phyloP scores from a whole-genome alignment of 164 flowering plant genomes.

The Vitis rotundifolia region DNA sequence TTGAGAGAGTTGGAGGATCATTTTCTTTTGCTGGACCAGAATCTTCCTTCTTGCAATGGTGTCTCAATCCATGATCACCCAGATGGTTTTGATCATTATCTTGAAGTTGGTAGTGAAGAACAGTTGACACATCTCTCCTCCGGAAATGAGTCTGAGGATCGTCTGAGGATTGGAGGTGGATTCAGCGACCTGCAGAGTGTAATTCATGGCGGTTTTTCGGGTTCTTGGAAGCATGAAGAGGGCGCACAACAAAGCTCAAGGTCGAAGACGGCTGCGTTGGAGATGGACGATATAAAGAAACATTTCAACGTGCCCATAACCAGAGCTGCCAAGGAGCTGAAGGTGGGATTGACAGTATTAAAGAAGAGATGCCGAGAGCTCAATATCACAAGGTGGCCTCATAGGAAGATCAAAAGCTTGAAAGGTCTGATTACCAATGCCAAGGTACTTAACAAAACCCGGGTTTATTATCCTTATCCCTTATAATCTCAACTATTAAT shows the following conservation, averaged over 20 bases:
- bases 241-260: not conserved
- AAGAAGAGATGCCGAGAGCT: slow-evolving; percentile 68
- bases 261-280: slow-evolving; percentile 27
- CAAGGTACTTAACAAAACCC: slow-evolving; percentile 35
- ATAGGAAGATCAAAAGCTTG: slow-evolving; percentile 65
- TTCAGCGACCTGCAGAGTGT: not conserved
- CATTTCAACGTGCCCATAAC: slow-evolving; percentile 56
- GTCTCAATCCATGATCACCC: no score
- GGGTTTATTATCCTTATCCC: no score
- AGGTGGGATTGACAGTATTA: slow-evolving; percentile 55
- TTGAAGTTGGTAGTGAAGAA: not conserved
- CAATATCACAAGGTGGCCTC: slow-evolving; percentile 64
- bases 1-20: no score
- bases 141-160: not conserved
- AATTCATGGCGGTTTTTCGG: not conserved
- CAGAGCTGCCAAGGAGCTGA: slow-evolving; percentile 53
- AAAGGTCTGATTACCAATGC: slow-evolving; percentile 50
- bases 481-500: no score
- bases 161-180: not conserved
- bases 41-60: no score
- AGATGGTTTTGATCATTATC: not conserved
- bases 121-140: not conserved
- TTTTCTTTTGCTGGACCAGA: no score
- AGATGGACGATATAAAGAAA: slow-evolving; percentile 55
- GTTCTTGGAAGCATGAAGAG: slow-evolving; percentile 1